phyloP scores from a whole-genome alignment of 306 rosid genomes.

The Prosopis cineraria region DNA sequence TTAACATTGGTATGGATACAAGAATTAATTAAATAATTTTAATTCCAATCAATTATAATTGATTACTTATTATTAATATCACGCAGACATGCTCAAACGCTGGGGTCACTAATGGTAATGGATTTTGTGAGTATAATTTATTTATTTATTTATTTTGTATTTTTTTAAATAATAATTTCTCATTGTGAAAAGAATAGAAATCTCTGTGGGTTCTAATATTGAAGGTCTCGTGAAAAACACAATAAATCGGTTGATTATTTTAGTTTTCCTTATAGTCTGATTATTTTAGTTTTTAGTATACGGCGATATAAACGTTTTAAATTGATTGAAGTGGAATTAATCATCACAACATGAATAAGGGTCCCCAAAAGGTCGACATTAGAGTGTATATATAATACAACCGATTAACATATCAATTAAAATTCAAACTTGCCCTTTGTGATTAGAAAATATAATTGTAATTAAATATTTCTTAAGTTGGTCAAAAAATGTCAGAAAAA shows the following conservation, averaged over 20 bases:
- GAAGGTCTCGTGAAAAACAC: not conserved
- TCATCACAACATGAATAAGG: not conserved
- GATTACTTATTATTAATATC: not conserved
- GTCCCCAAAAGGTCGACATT: conserved; percentile 1
- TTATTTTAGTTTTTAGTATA: not conserved
- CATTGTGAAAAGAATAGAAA: not conserved
- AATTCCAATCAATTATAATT: not conserved
- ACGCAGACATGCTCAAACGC: conserved; percentile 5
- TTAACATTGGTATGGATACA: not conserved
- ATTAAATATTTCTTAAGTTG: not conserved
- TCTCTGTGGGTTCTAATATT: not conserved
- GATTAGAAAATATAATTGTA: not conserved
- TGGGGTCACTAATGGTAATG: not conserved
- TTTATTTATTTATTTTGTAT: not conserved
- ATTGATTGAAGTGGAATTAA: not conserved
- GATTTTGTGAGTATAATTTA: not conserved
- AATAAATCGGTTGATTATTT: not conserved
- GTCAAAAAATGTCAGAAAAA: not conserved
- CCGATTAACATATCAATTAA: not conserved
- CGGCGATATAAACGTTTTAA: not conserved
- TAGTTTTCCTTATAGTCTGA: not conserved
- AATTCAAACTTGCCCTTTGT: not conserved
- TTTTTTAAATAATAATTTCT: not conserved
- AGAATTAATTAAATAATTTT: not conserved
- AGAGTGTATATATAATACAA: not conserved